Conservation (phyloP, 2,329 filamentous ascomycete genomes). For the Colletotrichum paranaense region DNA sequence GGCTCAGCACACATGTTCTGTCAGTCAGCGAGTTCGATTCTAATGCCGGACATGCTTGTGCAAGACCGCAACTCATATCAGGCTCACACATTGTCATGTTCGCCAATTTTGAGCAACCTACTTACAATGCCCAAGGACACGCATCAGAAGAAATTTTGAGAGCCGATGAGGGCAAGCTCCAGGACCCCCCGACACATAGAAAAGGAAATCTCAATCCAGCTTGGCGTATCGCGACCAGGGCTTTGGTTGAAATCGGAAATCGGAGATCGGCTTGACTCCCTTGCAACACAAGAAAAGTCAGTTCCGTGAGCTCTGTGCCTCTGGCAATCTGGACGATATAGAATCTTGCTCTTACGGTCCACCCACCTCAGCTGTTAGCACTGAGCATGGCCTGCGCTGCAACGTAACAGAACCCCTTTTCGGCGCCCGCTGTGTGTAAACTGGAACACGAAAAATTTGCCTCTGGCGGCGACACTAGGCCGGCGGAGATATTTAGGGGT, state of each 20-base stretch:
- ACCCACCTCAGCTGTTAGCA: neutral
- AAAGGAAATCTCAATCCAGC: neutral
- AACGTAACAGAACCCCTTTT: neutral
- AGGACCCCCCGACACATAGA: neutral
- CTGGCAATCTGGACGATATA: neutral
- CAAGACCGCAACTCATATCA: neutral
- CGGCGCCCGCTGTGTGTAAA: neutral
- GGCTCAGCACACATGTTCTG: too few species aligned
- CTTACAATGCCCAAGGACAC: neutral
- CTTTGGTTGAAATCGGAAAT: neutral
- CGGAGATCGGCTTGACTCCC: neutral
- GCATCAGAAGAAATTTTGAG: neutral
- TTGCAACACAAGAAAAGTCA: neutral
- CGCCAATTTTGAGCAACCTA: neutral
- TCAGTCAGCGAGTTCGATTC: neutral
- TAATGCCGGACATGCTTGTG: neutral
- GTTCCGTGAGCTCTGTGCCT: neutral
- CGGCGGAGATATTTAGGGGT: conserved; percentile 15
- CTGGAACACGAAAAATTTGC: conserved; percentile 2
- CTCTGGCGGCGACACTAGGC: conserved; percentile 1
- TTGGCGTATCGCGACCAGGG: neutral
- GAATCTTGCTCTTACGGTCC: neutral
- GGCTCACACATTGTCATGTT: neutral
- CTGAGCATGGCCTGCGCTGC: neutral
- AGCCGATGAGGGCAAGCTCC: neutral